A percentile compares a stretch with the other conserved stretches of the same genome.
These are phyloP conservation scores for Gleditsia sinensis DNA, from an alignment of 306 rosid species.

Conservation along the genomic window DNA sequence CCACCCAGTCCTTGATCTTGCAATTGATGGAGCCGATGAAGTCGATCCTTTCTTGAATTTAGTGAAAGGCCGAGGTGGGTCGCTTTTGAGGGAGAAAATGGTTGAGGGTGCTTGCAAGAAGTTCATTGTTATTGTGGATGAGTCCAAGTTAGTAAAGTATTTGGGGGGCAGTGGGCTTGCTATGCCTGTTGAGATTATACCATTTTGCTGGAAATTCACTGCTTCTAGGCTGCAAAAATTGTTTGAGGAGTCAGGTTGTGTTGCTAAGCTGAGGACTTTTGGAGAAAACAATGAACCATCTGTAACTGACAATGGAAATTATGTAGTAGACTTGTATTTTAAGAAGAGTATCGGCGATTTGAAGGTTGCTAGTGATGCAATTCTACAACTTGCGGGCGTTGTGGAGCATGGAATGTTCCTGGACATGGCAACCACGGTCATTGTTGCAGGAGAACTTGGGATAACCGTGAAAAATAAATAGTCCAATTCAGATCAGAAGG, in stretches of 20 bases:
- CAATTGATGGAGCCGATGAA: constrained; percentile 69
- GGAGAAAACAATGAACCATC: constrained; percentile 39
- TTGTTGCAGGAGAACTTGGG: constrained; percentile 68
- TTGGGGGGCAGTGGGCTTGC: constrained; percentile 61
- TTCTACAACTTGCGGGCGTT: constrained; percentile 60
- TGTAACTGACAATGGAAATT: constrained; percentile 62
- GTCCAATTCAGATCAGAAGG: not conserved
- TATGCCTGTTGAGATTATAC: constrained; percentile 63
- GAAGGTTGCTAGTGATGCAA: constrained; percentile 55
- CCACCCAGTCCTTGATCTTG: constrained; percentile 53
- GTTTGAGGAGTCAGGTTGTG: constrained; percentile 53
- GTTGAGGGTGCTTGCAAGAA: constrained; percentile 58
- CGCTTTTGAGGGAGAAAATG: constrained; percentile 64
- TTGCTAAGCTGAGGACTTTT: constrained; percentile 49
- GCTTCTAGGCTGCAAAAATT: constrained; percentile 48
- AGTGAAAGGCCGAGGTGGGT: constrained; percentile 73
- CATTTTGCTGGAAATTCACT: constrained; percentile 67
- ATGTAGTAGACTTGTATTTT: constrained; percentile 60
- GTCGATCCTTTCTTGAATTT: constrained; percentile 58
- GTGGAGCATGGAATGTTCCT: constrained; percentile 75
- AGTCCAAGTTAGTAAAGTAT: constrained; percentile 55
- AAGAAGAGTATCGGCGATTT: constrained; percentile 62
- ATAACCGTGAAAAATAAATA: constrained; percentile 51
- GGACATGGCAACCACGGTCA: constrained; percentile 67
- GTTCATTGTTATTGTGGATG: constrained; percentile 61